A percentile compares a stretch with the other conserved stretches of the same genome.
phyloP scores from a whole-genome alignment of 2,329 filamentous ascomycete genomes.

The Claviceps citrina region DNA sequence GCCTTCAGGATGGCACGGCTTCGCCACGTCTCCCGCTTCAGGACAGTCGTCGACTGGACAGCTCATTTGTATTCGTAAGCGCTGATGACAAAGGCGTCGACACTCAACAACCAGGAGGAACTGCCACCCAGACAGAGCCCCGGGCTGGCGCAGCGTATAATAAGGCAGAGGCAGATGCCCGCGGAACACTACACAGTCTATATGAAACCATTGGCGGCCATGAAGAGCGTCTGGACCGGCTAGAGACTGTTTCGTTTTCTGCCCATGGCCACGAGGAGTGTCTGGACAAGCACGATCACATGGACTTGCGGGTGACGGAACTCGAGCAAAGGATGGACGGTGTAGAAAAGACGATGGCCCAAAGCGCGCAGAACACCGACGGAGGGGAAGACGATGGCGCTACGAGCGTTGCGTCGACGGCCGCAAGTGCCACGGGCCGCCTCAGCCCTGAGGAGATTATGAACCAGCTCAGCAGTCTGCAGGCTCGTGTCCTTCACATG shows the following conservation, averaged over 20 bases:
- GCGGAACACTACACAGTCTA: slow-evolving; percentile 28
- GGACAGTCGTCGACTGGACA: slow-evolving; percentile 9
- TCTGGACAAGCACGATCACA: slow-evolving; percentile 48
- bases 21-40: slow-evolving; percentile 6
- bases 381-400: slow-evolving; percentile 27
- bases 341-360: slow-evolving; percentile 42
- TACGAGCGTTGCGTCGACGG: slow-evolving; percentile 31
- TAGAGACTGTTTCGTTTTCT: slow-evolving; percentile 58
- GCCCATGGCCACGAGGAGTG: slow-evolving; percentile 52
- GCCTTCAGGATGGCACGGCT: slow-evolving; percentile 12
- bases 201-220: slow-evolving; percentile 42
- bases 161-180: slow-evolving; percentile 13
- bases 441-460: slow-evolving; percentile 30
- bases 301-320: slow-evolving; percentile 53
- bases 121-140: slow-evolving; percentile 16
- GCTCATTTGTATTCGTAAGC: slow-evolving; percentile 14
- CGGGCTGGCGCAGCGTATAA: slow-evolving; percentile 9
- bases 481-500: slow-evolving; percentile 37
- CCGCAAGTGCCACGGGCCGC: slow-evolving; percentile 26
- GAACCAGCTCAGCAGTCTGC: slow-evolving; percentile 33
- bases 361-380: slow-evolving; percentile 21
- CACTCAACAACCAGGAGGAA: slow-evolving; percentile 8
- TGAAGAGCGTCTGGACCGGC: slow-evolving; percentile 47
- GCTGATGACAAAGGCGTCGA: slow-evolving; percentile 5
- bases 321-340: slow-evolving; percentile 50